Percentiles rank a stretch among this genome's conserved stretches.
Conservation (phyloP, 2,329 filamentous ascomycete genomes). For the Colletotrichum salicis region DNA sequence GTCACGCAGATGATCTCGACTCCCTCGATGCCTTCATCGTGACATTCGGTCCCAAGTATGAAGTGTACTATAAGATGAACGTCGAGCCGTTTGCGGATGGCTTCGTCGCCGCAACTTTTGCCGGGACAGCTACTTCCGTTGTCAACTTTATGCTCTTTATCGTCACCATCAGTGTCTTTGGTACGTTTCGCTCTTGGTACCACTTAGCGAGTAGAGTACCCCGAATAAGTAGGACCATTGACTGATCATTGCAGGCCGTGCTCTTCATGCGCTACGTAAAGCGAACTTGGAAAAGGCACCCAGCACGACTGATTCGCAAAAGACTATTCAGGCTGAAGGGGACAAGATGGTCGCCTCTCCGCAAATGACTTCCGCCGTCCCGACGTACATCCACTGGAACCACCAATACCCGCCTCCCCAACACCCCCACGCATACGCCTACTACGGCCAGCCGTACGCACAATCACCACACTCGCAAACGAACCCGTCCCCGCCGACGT, state of each 20-base stretch:
- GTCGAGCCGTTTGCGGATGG: conserved; percentile 29
- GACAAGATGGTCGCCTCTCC: conserved; percentile 37
- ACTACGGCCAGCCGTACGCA: conserved; percentile 32
- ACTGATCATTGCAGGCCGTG: conserved; percentile 30
- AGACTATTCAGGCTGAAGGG: conserved; percentile 24
- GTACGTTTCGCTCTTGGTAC: not conserved
- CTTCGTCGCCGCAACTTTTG: conserved; percentile 35
- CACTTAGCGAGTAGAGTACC: not conserved
- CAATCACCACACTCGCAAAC: conserved; percentile 33
- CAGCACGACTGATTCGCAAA: conserved; percentile 28
- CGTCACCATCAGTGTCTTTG: conserved; percentile 32
- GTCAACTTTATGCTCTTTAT: conserved; percentile 35
- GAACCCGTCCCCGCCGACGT: conserved; percentile 27
- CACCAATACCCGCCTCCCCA: conserved; percentile 29
- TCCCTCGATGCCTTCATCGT: conserved; percentile 34
- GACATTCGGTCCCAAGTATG: conserved; percentile 32
- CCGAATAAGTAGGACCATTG: not conserved
- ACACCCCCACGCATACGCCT: conserved; percentile 30
- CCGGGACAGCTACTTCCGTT: conserved; percentile 30
- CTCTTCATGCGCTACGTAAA: conserved; percentile 31
- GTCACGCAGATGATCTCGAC: conserved; percentile 37
- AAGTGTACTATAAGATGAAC: conserved; percentile 35
- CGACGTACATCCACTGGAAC: conserved; percentile 33
- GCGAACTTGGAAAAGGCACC: conserved; percentile 31
- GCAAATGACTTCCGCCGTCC: conserved; percentile 33